Base-by-base conservation (phyloP, 192 early-diverging fungal genomes). In the Coemansia erecta region DNA sequence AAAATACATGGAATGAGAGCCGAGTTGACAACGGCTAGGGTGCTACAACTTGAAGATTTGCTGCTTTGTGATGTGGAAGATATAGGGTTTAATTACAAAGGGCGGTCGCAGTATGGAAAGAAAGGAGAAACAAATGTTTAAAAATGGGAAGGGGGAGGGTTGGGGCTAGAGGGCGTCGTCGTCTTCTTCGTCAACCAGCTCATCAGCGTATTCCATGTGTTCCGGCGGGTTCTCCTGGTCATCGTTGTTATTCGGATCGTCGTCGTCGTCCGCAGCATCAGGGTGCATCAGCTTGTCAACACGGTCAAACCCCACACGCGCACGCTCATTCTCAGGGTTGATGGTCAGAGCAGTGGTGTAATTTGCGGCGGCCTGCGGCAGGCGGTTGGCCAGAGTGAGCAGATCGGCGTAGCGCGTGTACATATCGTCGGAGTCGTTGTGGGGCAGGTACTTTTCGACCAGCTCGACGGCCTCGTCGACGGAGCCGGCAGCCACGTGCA, bases 261-360 rank as follows among this genome's bases (percentile, higher is more conserved):
- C 54, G 0, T 62, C 66, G 19, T 23, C 28, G 0, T 53, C 63
- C 23, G 51, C 19, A 2, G 13, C 53, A n/a, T 45, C 42, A 1
- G 75, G 77, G 39, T 73, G 62, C 72, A 75, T 58, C 54, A 81
- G 66, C 39, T 58, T 44, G 22, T 75, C 78, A 2, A 81, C 68
- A 6, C 78, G 68, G 13, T 70, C 78, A 12, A 47, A 55, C 2
- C 78, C 78, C 4, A 54, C 44, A 1, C 52, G 22, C 2, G 78
- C 78, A 0, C 72, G 56, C 53, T 70, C 63, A 26, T 72, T 64
- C 11, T 51, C 35, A 4, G 72, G 78, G 5, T 81, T 72, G 5
- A 75, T 43, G 3, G 46, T 33, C 55, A 81, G 37, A 15, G 78
- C 78, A 0, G 61, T 59, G 2, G 63, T 59, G 31, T 81, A 81